Evolutionary conservation across 257 asterid genomes (phyloP).

Genomic region (Coffea canephora): DNA sequence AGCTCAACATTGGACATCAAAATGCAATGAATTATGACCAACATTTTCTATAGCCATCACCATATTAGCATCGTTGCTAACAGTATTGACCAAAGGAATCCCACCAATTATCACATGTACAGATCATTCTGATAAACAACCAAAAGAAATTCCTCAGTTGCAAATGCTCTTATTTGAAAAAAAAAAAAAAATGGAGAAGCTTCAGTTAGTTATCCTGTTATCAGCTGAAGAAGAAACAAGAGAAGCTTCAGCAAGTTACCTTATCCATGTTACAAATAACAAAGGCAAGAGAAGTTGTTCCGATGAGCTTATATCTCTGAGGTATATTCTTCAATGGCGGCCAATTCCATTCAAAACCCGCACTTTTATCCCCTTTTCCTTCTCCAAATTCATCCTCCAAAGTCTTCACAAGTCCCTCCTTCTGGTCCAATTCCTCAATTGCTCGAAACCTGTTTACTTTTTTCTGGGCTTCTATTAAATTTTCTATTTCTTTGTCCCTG

Average conservation of each 20-base stretch:
- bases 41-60: background rate
- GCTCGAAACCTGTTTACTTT: constrained; percentile 37
- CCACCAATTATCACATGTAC: background rate
- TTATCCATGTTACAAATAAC: constrained; percentile 96
- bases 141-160: background rate
- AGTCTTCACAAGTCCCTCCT: constrained; percentile 23
- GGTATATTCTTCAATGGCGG: constrained; percentile 92
- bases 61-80: background rate
- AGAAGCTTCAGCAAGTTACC: constrained; percentile 38
- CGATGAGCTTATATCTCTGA: constrained; percentile 80
- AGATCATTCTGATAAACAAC: background rate
- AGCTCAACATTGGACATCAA: constrained; percentile 13
- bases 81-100: background rate
- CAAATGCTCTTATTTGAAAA: no score
- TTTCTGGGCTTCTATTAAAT: constrained; percentile 33
- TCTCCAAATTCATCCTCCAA: constrained; percentile 28
- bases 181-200: no score
- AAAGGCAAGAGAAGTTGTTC: constrained; percentile 90
- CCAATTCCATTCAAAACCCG: constrained; percentile 63
- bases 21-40: background rate
- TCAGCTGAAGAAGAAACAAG: background rate
- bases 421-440: constrained; percentile 45
- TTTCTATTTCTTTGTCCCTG: constrained; percentile 55
- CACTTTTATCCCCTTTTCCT: constrained; percentile 28
- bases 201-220: no score